Percentiles rank a stretch among this genome's conserved stretches.
These are phyloP conservation scores for Globisporangium sylvaticum DNA, from an alignment of 352 stramenopile genomes.

Conservation along the genomic window DNA sequence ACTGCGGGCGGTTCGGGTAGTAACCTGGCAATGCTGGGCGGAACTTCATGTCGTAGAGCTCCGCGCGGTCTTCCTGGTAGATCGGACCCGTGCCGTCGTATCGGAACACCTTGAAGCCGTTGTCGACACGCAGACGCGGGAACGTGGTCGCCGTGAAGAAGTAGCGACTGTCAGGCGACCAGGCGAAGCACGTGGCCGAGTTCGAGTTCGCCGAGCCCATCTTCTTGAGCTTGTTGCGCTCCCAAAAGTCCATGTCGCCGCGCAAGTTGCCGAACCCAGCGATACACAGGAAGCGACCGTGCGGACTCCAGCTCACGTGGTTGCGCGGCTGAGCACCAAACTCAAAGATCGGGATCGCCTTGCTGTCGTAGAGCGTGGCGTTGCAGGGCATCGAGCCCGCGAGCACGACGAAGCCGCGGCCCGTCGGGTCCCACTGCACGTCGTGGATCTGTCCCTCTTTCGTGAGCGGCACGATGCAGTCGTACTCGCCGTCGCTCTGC, in stretches of 20 bases:
- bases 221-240: slow-evolving; percentile 95
- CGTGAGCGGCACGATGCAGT: slow-evolving; percentile 87
- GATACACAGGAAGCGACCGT: slow-evolving; percentile 95
- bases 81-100: slow-evolving; percentile 94
- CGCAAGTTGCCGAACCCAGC: slow-evolving; percentile 97
- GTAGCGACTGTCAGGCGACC: slow-evolving; percentile 93
- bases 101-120: slow-evolving; percentile 94
- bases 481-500: slow-evolving; percentile 88
- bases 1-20: slow-evolving; percentile 89
- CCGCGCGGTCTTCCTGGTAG: slow-evolving; percentile 71
- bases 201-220: slow-evolving; percentile 86
- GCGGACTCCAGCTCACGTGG: slow-evolving; percentile 93
- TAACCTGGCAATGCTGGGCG: slow-evolving; percentile 62
- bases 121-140: slow-evolving; percentile 98
- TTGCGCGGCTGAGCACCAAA: slow-evolving; percentile 96
- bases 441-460: slow-evolving; percentile 93
- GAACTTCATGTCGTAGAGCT: slow-evolving; percentile 89
- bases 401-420: slow-evolving; percentile 92
- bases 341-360: slow-evolving; percentile 93
- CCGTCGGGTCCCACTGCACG: slow-evolving; percentile 92
- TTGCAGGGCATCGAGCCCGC: slow-evolving; percentile 94
- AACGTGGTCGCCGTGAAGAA: slow-evolving; percentile 96
- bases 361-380: slow-evolving; percentile 95
- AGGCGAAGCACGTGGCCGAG: slow-evolving; percentile 78
- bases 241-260: slow-evolving; percentile 96